Percentiles rank a stretch among this genome's conserved stretches.
Evolutionary conservation across 2,329 filamentous ascomycete species (phyloP).

Genomic region (Penicillium hesseltinei): DNA sequence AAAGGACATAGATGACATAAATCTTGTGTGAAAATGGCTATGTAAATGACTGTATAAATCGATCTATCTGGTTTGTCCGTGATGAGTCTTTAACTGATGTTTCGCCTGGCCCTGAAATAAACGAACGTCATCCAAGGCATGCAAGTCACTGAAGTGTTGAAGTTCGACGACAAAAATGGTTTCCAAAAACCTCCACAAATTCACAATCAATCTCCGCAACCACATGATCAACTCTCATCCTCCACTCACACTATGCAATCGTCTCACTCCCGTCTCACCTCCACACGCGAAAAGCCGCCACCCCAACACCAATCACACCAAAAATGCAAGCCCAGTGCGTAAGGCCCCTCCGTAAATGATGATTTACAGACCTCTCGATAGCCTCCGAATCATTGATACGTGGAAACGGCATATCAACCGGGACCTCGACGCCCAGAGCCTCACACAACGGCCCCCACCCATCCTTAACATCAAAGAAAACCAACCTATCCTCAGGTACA

Average conservation of each 20-base stretch:
- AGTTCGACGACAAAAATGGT: neutral
- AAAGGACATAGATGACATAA: neutral
- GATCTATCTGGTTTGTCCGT: neutral
- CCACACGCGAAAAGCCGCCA: conserved; percentile 6
- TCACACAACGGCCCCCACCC: conserved; percentile 50
- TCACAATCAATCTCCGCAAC: neutral
- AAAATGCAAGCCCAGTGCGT: conserved; percentile 30
- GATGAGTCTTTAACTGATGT: neutral
- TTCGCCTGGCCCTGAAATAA: neutral
- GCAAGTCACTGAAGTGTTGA: neutral
- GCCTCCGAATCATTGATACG: conserved; percentile 36
- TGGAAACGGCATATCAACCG: conserved; percentile 38
- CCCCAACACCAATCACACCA: conserved; percentile 14
- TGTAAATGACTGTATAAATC: neutral
- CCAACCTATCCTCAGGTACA: conserved; percentile 32
- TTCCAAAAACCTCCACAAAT: neutral
- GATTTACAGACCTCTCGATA: conserved; percentile 17
- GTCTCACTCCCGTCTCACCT: neutral
- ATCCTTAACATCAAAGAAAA: conserved; percentile 42
- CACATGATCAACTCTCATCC: neutral
- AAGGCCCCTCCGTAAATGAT: conserved; percentile 29
- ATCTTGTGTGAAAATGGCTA: neutral
- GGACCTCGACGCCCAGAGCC: conserved; percentile 42
- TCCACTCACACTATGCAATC: neutral
- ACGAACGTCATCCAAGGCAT: neutral